These are phyloP conservation scores for Macrocybe gigantea DNA, from an alignment of 768 basidiomycete genomes.

Conservation along the genomic window DNA sequence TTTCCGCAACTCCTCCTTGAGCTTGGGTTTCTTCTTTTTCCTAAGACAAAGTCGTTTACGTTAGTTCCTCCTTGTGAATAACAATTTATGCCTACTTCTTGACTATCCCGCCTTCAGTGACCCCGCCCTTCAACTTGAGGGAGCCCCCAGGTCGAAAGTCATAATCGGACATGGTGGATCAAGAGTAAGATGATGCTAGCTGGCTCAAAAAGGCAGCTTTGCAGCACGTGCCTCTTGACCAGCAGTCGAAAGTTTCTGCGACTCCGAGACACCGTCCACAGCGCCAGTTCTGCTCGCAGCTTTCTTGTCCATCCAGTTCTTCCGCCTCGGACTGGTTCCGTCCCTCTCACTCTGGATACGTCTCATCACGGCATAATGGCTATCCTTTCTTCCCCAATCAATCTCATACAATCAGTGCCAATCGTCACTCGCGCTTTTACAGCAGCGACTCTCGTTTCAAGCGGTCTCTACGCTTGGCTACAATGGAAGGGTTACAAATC, in stretches of 20 bases:
- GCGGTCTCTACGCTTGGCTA: conserved; percentile 61
- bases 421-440: conserved; percentile 75
- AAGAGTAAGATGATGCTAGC: conserved; percentile 8
- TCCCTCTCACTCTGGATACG: conserved; percentile 3
- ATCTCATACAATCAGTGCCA: conserved; percentile 65
- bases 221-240: conserved; percentile 16
- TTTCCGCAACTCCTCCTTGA: conserved; percentile 46
- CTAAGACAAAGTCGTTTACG: conserved; percentile 28
- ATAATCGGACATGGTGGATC: conserved; percentile 68
- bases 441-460: conserved; percentile 49
- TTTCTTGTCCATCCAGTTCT: conserved; percentile 5
- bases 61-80: conserved; percentile 4
- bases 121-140: conserved; percentile 85
- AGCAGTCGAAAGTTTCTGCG: too few species aligned
- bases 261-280: too few species aligned
- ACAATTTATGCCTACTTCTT: conserved; percentile 59
- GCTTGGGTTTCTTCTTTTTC: conserved; percentile 84
- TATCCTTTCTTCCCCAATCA: conserved; percentile 65
- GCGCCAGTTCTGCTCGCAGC: too few species aligned
- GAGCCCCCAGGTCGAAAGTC: conserved; percentile 81
- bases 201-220: conserved; percentile 9
- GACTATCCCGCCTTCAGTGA: conserved; percentile 69
- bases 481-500: conserved; percentile 42
- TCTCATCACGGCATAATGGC: conserved; percentile 46
- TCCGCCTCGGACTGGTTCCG: conserved; percentile 7